Evolutionary conservation across 306 rosid genomes (phyloP), one percentile per base, ranked within the genome.

Genomic region (Prinsepia uniflora): DNA sequence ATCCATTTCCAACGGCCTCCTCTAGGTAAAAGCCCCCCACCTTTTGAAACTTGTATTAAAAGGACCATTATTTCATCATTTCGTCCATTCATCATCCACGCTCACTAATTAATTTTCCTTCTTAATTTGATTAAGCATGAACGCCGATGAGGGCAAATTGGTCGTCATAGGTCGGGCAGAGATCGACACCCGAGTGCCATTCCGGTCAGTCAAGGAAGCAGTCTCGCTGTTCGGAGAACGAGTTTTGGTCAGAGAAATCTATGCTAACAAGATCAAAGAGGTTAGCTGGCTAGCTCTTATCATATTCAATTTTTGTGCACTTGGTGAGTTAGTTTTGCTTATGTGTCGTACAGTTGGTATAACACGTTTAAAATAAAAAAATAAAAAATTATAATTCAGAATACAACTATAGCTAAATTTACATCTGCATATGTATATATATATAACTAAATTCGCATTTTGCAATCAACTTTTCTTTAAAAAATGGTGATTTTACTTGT

Each of bases 181-280:
- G 96, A 88, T 93, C 5, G 96, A 93, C 70, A 90, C 94, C 18
- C 42, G 89, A 14, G 88, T 92, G 19, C 98, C 98, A 50, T 93
- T 93, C 87, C 78, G 36, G 68, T 93, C 97, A 0, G 98, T 93
- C 30, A 93, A 80, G 75, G 98, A 93, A 82, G 97, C 98, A 0
- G 96, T 93, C 9, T 41, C 75, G 81, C 72, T 93, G 89, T 93
- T 93, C 12, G 98, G 97, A 15, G 97, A 93, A 54, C 84, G 80
- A 81, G 93, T 88, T n/a, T 57, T 90, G 2, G 98, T 78, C 7
- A 89, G 94, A 8, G 97, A 90, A 74, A 90, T 93, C 71, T 90
- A 93, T 73, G 92, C 88, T 48, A 80, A 78, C 74, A 83, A 85
- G 86, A 86, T 90, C 86, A 89, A 87, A 76, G 85, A 87, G 90